Evolutionary conservation across 495 filamentous ascomycete genomes (phyloP).

Genomic region (Physcia stellaris): DNA sequence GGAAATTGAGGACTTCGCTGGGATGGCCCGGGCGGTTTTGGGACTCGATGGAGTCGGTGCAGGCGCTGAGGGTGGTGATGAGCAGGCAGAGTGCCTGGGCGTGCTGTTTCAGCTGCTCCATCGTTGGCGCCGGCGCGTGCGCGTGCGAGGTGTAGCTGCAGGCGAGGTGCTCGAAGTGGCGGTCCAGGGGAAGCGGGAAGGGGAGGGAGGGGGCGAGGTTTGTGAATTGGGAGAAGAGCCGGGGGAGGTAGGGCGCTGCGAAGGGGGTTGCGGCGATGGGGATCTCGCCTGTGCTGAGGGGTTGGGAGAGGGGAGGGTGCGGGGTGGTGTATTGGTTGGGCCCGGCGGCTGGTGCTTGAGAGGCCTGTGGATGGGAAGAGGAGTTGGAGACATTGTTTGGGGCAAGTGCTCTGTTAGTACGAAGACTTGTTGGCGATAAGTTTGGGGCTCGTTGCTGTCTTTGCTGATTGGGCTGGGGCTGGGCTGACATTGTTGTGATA

Average conservation of each 20-base stretch:
- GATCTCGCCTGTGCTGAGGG: conserved; percentile 23
- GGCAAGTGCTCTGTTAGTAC: no score
- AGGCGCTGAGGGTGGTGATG: conserved; percentile 22
- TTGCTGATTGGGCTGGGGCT: no score
- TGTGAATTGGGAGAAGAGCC: no score
- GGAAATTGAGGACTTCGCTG: no score
- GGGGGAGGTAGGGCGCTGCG: not conserved
- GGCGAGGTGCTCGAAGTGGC: not conserved
- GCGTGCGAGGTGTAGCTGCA: conserved; percentile 17
- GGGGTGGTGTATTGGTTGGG: not conserved
- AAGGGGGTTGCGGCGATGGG: not conserved
- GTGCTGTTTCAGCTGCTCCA: conserved; percentile 40
- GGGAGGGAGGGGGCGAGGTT: no score
- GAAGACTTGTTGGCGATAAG: no score
- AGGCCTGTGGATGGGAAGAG: no score
- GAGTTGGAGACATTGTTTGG: no score
- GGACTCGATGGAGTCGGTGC: conserved; percentile 17
- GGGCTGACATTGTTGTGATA: no score
- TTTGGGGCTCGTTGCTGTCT: no score
- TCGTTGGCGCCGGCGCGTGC: conserved; percentile 23
- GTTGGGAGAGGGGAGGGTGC: conserved; percentile 5
- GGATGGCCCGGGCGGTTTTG: no score
- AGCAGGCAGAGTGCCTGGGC: conserved; percentile 36
- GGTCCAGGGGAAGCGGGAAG: not conserved
- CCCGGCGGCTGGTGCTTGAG: not conserved